phyloP scores from a whole-genome alignment of 129 eudicot genomes.

The Ambrosia trifida region DNA sequence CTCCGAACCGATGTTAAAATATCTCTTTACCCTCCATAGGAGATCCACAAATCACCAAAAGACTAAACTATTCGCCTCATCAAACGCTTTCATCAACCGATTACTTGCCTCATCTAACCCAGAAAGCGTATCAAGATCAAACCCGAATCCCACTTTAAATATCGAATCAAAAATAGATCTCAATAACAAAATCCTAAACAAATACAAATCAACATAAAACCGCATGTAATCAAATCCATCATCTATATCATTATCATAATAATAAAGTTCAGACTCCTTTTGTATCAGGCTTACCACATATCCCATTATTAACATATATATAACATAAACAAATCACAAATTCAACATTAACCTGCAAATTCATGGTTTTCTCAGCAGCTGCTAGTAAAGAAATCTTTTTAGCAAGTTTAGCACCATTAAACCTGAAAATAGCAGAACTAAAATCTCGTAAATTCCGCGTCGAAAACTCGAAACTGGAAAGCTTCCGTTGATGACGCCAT shows the following conservation, averaged over 20 bases:
- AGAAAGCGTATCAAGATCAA: conserved; percentile 58
- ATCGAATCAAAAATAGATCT: conserved; percentile 69
- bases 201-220: neutral
- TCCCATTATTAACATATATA: too few relatives aligned
- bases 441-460: conserved; percentile 53
- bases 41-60: conserved; percentile 68
- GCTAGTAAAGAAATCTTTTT: conserved; percentile 36
- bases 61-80: conserved; percentile 55
- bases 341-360: conserved; percentile 20
- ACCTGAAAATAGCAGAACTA: conserved; percentile 51
- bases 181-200: conserved; percentile 59
- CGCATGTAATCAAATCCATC: too few relatives aligned
- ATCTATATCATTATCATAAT: too few relatives aligned
- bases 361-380: conserved; percentile 6
- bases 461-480: conserved; percentile 68
- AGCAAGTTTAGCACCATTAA: conserved; percentile 49
- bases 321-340: neutral
- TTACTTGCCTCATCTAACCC: conserved; percentile 48
- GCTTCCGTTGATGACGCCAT: conserved; percentile 78
- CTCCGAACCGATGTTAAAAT: conserved; percentile 59
- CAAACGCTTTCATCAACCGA: conserved; percentile 68
- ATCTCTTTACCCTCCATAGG: conserved; percentile 59
- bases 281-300: too few relatives aligned
- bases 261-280: too few relatives aligned
- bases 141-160: conserved; percentile 78